Percentiles rank a stretch among this genome's conserved stretches.
These are phyloP conservation scores for Phylloporus arenicola DNA, from an alignment of 768 basidiomycete species.

Conservation along the genomic window DNA sequence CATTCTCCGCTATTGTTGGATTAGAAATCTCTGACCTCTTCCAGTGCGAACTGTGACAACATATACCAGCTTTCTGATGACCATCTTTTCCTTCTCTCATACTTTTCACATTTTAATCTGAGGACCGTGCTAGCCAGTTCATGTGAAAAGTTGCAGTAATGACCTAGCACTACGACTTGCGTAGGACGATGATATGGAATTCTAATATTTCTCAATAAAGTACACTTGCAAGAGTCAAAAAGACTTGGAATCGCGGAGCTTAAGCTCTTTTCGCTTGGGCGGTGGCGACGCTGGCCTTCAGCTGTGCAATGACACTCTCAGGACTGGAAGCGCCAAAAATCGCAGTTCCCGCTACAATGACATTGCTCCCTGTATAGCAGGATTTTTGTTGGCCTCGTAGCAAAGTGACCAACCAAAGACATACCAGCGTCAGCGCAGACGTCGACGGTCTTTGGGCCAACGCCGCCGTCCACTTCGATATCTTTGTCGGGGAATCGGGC, in stretches of 20 bases:
- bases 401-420: slow-evolving; percentile 6
- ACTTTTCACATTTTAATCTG: slow-evolving; percentile 16
- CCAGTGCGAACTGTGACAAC: slow-evolving; percentile 24
- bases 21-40: slow-evolving; percentile 23
- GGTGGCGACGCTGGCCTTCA: slow-evolving; percentile 66
- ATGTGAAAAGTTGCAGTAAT: background rate
- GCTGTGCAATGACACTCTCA: slow-evolving; percentile 62
- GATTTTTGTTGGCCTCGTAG: background rate
- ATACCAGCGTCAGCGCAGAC: slow-evolving; percentile 85
- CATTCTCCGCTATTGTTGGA: slow-evolving; percentile 28
- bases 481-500: slow-evolving; percentile 88
- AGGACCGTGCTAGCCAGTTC: slow-evolving; percentile 18
- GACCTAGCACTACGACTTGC: slow-evolving; percentile 15
- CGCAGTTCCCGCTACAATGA: slow-evolving; percentile 96
- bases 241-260: slow-evolving; percentile 3
- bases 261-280: slow-evolving; percentile 49
- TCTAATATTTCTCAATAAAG: slow-evolving; percentile 19
- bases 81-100: slow-evolving; percentile 22
- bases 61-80: slow-evolving; percentile 29
- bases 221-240: background rate
- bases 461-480: slow-evolving; percentile 97
- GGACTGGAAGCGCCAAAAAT: slow-evolving; percentile 83
- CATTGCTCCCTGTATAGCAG: slow-evolving; percentile 74
- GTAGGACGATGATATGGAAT: slow-evolving; percentile 23
- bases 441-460: slow-evolving; percentile 86